Percentiles rank a stretch among this genome's conserved stretches.
Evolutionary conservation across 805 yeast species (phyloP).

Genomic region (Yamadazyma akitaensis): DNA sequence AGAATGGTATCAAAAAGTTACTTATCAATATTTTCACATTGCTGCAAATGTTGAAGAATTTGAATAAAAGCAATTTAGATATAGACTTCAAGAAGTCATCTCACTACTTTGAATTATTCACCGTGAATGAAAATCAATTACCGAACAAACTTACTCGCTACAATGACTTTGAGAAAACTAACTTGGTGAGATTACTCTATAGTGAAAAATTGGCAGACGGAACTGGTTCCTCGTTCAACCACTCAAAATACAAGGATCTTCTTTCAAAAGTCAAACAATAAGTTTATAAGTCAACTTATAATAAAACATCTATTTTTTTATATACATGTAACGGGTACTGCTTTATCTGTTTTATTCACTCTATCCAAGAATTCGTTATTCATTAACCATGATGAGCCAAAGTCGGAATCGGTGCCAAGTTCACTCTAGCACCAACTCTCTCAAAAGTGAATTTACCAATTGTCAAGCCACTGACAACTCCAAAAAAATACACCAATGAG

Average conservation of each 20-base stretch:
- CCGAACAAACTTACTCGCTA: conserved; percentile 24
- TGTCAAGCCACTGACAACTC: conserved; percentile 65
- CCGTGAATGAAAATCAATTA: conserved; percentile 46
- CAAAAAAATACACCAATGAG: conserved; percentile 66
- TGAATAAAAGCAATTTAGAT: conserved; percentile 46
- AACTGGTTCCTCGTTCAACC: conserved; percentile 35
- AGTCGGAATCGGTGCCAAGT: conserved; percentile 11
- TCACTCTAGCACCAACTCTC: conserved; percentile 44
- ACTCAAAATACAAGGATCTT: conserved; percentile 37
- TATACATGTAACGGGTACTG: background rate
- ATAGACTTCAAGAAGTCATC: conserved; percentile 54
- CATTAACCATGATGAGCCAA: conserved; percentile 7
- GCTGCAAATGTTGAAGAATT: conserved; percentile 65
- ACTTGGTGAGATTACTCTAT: conserved; percentile 52
- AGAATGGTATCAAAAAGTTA: conserved; percentile 57
- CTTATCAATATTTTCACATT: conserved; percentile 59
- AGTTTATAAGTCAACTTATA: too few species aligned
- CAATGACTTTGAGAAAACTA: conserved; percentile 44
- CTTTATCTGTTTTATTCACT: background rate
- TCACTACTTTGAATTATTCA: conserved; percentile 54
- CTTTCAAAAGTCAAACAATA: conserved; percentile 21
- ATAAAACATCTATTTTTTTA: background rate
- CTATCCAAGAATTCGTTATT: background rate
- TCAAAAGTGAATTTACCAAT: conserved; percentile 70
- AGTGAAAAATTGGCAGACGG: conserved; percentile 42